phyloP scores from a whole-genome alignment of 1,284 basidiomycete species.

The Melampsora americana region DNA sequence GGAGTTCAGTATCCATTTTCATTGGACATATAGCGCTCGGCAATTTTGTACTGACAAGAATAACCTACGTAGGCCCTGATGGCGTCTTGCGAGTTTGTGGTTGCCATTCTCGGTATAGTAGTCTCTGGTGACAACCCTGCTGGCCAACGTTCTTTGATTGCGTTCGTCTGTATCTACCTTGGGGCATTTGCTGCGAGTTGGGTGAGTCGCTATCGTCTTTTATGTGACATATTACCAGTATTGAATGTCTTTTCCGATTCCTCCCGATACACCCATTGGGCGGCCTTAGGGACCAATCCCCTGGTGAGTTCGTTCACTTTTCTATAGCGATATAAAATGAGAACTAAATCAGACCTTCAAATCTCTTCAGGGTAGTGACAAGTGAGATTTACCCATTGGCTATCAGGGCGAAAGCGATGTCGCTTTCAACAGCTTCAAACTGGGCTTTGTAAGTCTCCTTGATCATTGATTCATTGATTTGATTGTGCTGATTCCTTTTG shows the following conservation, averaged over 20 bases:
- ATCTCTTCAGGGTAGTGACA: conserved; percentile 69
- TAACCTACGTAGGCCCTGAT: not conserved
- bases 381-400: conserved; percentile 64
- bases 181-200: conserved; percentile 54
- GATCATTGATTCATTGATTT: conserved; percentile 54
- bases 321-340: not conserved
- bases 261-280: conserved; percentile 61
- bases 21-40: conserved; percentile 62
- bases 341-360: conserved; percentile 54
- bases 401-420: conserved; percentile 74
- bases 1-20: conserved; percentile 64
- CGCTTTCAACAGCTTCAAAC: conserved; percentile 67
- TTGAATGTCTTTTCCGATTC: conserved; percentile 16
- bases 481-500: not conserved
- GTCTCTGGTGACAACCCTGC: conserved; percentile 57
- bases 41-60: conserved; percentile 57
- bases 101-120: conserved; percentile 64
- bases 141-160: conserved; percentile 63
- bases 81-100: conserved; percentile 33
- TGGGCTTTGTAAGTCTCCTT: conserved; percentile 60
- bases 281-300: conserved; percentile 58
- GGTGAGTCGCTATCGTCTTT: conserved; percentile 42
- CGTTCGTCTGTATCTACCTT: conserved; percentile 73
- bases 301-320: conserved; percentile 3
- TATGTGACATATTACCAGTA: not conserved